Evolutionary conservation across 2,329 filamentous ascomycete genomes (phyloP).

Genomic region (Metarhizium rileyi): DNA sequence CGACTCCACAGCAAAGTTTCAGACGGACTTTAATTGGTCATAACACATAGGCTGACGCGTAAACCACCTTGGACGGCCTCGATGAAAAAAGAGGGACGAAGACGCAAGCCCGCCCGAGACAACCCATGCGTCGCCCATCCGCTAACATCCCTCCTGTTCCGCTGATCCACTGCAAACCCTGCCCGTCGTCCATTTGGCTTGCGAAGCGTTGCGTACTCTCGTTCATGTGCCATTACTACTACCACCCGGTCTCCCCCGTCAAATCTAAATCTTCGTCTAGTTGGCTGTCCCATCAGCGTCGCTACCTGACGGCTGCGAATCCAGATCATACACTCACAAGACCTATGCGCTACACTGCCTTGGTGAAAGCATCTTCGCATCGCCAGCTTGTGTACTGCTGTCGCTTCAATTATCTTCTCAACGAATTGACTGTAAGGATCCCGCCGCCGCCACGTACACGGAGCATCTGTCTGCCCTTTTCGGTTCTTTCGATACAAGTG

Average conservation of each 20-base stretch:
- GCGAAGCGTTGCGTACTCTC: not conserved
- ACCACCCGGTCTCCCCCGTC: not conserved
- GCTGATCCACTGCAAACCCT: not conserved
- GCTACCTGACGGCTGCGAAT: conserved; percentile 1
- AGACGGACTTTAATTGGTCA: conserved; percentile 19
- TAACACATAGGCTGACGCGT: conserved; percentile 25
- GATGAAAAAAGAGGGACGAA: conserved; percentile 2
- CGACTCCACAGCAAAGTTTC: conserved; percentile 3
- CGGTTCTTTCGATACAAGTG: conserved; percentile 2
- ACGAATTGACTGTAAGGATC: not conserved
- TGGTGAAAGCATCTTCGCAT: not conserved
- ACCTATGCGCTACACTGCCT: not conserved
- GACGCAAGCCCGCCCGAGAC: conserved; percentile 3
- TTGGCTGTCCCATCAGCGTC: conserved; percentile 1
- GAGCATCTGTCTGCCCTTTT: conserved; percentile 5
- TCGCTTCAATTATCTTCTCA: not conserved
- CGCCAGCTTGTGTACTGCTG: not conserved
- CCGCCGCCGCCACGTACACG: conserved; percentile 6
- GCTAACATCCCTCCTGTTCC: not conserved
- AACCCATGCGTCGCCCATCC: conserved; percentile 2
- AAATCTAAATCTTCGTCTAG: not conserved
- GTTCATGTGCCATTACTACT: not conserved
- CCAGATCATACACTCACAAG: not conserved
- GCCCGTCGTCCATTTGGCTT: not conserved
- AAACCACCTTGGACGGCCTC: conserved; percentile 19